Evolutionary conservation across 345 rosid species (phyloP), one percentile per base, ranked within the genome.

Genomic region (Hibiscus trionum): DNA sequence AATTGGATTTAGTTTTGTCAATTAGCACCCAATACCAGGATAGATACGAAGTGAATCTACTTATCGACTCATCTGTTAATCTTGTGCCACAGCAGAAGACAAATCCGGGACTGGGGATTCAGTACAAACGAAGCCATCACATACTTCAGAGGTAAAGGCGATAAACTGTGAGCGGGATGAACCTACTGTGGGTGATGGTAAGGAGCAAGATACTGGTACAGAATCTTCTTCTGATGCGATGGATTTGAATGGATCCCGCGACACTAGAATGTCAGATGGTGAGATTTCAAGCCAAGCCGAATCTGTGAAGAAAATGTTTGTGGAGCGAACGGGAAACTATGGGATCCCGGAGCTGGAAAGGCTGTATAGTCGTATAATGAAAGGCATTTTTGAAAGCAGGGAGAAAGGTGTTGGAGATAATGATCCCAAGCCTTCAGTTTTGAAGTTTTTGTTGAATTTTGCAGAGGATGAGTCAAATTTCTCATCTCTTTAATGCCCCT

Each of bases 261-360:
- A 80, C 60, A 76, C 72, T 0, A 17, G 29, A 4, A 80, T 83
- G 80, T 72, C 74, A 8, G 96, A 87, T 57, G 80, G 76, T n/a
- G 90, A 87, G 61, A 74, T 80, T 2, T 73, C 86, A 12, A 75
- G 68, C 37, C 80, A 81, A 12, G 83, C 71, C 35, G 84, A 87
- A 74, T 27, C 79, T 0, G 72, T 79, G 4, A 92, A 88, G 84
- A 75, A 58, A 76, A 61, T 82, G 26, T 78, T 90, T 12, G 70
- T 90, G 79, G 86, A 82, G 72, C 84, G 78, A 14, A 92, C 89
- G 1, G 88, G 82, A 55, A 81, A 78, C 69, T 87, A 86, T 44
- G 86, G 81, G 75, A 87, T 95, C 60, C 97, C 97, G 7, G 90
- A 86, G 83, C 97, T 92, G 19, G 97, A 95, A 82, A 88, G 91